Percentiles rank a stretch among this genome's conserved stretches.
phyloP scores from a whole-genome alignment of 192 early-diverging fungal genomes.

The Coemansia biformis region DNA sequence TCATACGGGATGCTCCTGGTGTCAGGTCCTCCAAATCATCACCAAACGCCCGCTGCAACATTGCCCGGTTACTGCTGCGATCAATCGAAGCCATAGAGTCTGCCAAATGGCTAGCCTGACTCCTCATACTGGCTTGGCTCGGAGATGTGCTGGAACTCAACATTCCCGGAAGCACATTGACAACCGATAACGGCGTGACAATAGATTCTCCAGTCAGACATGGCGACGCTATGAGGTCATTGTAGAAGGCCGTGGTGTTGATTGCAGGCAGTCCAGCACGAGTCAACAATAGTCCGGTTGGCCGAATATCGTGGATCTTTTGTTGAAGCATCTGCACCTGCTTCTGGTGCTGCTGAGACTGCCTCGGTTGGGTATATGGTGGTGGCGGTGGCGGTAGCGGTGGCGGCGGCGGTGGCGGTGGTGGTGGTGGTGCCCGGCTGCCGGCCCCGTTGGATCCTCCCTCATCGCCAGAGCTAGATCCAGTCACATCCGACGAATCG shows the following conservation, averaged over 20 bases:
- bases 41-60: constrained; percentile 16
- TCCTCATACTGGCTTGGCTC: constrained; percentile 7
- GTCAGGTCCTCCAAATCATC: constrained; percentile 14
- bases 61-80: neutral
- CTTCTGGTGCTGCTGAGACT: no score
- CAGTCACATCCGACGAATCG: constrained; percentile 28
- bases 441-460: no score
- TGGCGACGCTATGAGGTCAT: constrained; percentile 14
- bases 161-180: constrained; percentile 32
- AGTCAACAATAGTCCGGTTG: no score
- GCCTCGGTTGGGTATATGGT: no score
- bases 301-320: no score
- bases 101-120: constrained; percentile 1
- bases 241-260: constrained; percentile 19
- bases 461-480: no score
- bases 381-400: no score
- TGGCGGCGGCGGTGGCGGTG: no score
- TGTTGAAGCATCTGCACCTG: no score
- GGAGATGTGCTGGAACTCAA: constrained; percentile 18
- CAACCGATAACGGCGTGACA: constrained; percentile 41
- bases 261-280: constrained; percentile 14
- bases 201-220: constrained; percentile 40
- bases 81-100: constrained; percentile 1
- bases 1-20: neutral
- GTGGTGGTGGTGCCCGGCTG: no score